Conservation (phyloP, 495 filamentous ascomycete species). For the Penicillium taxi region DNA sequence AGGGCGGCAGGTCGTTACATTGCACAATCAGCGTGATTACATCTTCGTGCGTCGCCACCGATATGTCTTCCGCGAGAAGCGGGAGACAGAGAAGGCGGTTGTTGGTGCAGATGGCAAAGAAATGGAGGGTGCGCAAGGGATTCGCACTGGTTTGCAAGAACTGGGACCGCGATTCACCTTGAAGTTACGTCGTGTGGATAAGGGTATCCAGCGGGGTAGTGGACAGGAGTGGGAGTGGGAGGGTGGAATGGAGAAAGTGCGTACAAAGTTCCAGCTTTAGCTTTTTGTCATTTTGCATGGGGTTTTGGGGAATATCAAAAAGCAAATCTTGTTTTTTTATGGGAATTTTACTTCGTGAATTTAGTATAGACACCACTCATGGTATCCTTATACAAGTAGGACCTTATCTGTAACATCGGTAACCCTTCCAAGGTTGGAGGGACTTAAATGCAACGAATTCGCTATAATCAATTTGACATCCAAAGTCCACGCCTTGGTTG, state of each 20-base stretch:
- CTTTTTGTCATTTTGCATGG: conserved; percentile 21
- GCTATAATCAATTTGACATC: background rate
- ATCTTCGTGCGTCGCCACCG: conserved; percentile 86
- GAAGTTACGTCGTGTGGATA: conserved; percentile 85
- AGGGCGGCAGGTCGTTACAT: conserved; percentile 79
- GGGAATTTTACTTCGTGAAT: conserved; percentile 8
- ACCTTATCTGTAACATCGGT: too few relatives aligned
- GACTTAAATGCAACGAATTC: too few relatives aligned
- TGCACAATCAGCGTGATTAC: conserved; percentile 95
- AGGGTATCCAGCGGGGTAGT: conserved; percentile 70
- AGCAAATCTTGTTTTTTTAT: conserved; percentile 11
- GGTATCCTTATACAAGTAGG: too few relatives aligned
- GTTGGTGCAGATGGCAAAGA: conserved; percentile 81
- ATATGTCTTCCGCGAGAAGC: conserved; percentile 86
- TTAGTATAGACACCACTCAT: too few relatives aligned
- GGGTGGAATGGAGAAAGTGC: conserved; percentile 81
- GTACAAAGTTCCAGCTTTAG: conserved; percentile 87
- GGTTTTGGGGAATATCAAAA: conserved; percentile 27
- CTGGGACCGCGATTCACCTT: conserved; percentile 77
- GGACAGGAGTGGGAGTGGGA: conserved; percentile 96
- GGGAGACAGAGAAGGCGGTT: conserved; percentile 76
- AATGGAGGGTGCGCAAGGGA: conserved; percentile 70
- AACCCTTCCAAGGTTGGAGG: too few relatives aligned
- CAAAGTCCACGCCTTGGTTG: background rate
- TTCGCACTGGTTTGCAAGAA: conserved; percentile 79